These are phyloP conservation scores for Lepraria neglecta DNA, from an alignment of 495 filamentous ascomycete genomes.

Conservation along the genomic window DNA sequence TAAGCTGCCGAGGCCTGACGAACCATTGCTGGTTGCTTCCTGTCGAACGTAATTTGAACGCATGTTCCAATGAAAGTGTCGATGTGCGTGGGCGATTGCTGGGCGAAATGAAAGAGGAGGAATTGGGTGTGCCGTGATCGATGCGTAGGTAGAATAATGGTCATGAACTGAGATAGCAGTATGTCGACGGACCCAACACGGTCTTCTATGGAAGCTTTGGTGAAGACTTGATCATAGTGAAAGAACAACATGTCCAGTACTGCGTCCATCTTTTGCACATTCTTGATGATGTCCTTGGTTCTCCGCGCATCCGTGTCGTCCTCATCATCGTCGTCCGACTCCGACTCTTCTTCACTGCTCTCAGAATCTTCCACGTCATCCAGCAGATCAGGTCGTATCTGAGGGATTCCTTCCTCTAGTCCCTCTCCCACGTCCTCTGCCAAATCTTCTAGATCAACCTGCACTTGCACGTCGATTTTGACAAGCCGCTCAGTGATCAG, in stretches of 20 bases:
- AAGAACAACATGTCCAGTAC: constrained; percentile 85
- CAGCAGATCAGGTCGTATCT: constrained; percentile 27
- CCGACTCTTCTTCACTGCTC: constrained; percentile 37
- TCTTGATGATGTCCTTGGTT: constrained; percentile 60
- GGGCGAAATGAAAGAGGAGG: constrained; percentile 87
- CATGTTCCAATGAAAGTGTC: constrained; percentile 77
- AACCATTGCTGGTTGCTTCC: constrained; percentile 55
- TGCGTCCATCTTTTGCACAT: constrained; percentile 86
- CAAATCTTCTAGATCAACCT: constrained; percentile 82
- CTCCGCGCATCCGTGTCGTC: constrained; percentile 46
- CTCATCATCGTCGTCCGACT: constrained; percentile 46
- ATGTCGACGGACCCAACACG: constrained; percentile 57
- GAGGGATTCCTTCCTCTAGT: constrained; percentile 30
- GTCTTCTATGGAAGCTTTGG: constrained; percentile 40
- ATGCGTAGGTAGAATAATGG: constrained; percentile 80
- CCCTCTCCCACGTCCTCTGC: constrained; percentile 62
- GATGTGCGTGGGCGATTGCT: constrained; percentile 64
- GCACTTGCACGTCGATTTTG: constrained; percentile 90
- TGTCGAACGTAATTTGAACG: constrained; percentile 60
- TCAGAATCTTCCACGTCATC: constrained; percentile 38
- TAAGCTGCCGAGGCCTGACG: constrained; percentile 87
- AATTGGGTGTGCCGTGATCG: constrained; percentile 83
- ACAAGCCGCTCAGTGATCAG: constrained; percentile 77
- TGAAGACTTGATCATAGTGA: constrained; percentile 66
- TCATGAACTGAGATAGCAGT: constrained; percentile 73